Conservation (phyloP, 2,329 filamentous ascomycete species). For the Exophiala dermatitidis region DNA sequence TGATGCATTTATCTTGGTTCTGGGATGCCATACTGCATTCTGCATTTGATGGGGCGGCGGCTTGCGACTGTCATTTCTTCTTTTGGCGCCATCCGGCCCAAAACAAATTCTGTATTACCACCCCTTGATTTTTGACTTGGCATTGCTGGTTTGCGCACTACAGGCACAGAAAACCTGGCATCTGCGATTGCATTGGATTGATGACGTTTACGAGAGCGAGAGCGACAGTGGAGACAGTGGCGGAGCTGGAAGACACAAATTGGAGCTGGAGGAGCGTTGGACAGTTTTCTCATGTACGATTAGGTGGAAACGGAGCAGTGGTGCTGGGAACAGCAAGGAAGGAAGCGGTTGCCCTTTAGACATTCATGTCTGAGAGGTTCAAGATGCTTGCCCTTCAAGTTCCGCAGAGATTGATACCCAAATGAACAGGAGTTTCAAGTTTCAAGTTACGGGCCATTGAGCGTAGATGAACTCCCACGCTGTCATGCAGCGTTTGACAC, state of each 20-base stretch:
- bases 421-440: not conserved
- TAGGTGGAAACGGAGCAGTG: constrained; percentile 1
- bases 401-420: not conserved
- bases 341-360: not conserved
- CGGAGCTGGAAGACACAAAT: not conserved
- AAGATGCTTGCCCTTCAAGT: not conserved
- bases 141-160: constrained; percentile 9
- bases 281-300: constrained; percentile 8
- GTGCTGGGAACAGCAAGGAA: not conserved
- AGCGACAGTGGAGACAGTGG: not conserved
- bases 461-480: too few relatives aligned
- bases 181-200: constrained; percentile 4
- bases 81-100: not conserved
- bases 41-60: not conserved
- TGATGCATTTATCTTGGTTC: not conserved
- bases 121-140: constrained; percentile 7
- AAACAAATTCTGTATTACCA: constrained; percentile 22
- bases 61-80: not conserved
- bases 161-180: constrained; percentile 1
- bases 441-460: too few relatives aligned
- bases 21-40: not conserved
- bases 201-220: constrained; percentile 13
- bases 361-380: not conserved
- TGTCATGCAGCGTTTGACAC: too few relatives aligned
- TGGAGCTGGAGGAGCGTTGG: not conserved